Evolutionary conservation across 257 asterid genomes (phyloP), one percentile per base, ranked within the genome.

Genomic region (Penstemon barbatus): DNA sequence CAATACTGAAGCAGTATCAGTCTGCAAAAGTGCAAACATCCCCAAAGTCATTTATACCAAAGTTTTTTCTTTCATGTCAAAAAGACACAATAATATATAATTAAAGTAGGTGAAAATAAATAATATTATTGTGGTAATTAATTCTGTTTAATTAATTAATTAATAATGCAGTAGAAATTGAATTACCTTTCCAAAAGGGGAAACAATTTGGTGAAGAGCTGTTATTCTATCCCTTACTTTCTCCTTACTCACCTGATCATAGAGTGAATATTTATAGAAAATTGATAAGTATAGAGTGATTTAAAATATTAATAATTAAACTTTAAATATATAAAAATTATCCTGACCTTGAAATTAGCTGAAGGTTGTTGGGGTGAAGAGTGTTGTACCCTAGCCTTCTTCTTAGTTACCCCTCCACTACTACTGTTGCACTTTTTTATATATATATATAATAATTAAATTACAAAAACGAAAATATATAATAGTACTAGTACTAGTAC

Each of bases 1-100:
- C 88, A 92, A 82, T 72, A 92, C 98, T 71, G 98, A 92, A 77
- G 98, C 98, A 68, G 98, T 92, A 85, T 92, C 98, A 85, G 97
- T 92, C 98, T 92, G 98, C 86, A 92, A 88, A 92, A 86, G 91
- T 74, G 81, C 72, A 73, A 83, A 75, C 77, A 69, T 65, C 57
- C 71, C 78, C 76, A 80, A 74, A 74, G 74, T 77, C 71, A 68
- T 80, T 74, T 76, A 80, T 68, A 59, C 71, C 55, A 61, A 72
- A 58, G 15, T 75, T 70, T 75, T 70, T 61, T 59, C 77, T 66
- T 82, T 80, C 71, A 70, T 65, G 63, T 76, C 68, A 73, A 79
- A 25, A 74, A 77, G 84, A 84, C 83, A 84, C 83, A 75, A 61
- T 15, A 52, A 62, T 68, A 70, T 15, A 15, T 25, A 25, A 25